Base-by-base conservation (phyloP, 2,329 filamentous ascomycete species). In the Verticillium nubilum region DNA sequence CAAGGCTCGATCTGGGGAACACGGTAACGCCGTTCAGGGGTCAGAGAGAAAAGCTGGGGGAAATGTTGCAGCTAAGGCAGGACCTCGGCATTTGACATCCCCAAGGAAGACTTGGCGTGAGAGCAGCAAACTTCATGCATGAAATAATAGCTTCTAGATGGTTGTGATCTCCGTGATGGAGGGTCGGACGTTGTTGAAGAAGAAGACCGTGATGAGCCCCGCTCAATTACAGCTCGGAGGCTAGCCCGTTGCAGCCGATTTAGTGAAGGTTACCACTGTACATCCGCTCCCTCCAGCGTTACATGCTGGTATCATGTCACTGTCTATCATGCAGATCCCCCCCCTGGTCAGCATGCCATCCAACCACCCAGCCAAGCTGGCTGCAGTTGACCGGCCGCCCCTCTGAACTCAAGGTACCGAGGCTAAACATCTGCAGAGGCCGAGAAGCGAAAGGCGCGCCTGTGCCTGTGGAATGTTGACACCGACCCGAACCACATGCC, bases 401-500 rank as follows among this genome's bases (percentile, higher is more conserved):
- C 58, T 54, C 13, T 15, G 4, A 12, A 37, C 42, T 27, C 47
- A 59, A 60, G 57, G 61, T 58, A 58, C 61, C 61, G 61, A 63
- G 61, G 61, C 61, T 63, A 63, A 63, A 63, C 33, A 56, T 52
- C 57, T 52, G 55, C 58, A 58, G 57, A 33, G 60, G 56, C 61
- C 60, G 58, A 63, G 61, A 63, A 62, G 58, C 61, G 60, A 53
- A 61, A 56, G 31, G n/a, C n/a, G n/a, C n/a, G n/a, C n/a, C n/a
- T 52, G 54, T 63, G 60, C 58, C 55, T 57, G 54, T 58, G 54
- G 35, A 42, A 35, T 27, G 23, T 52, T 28, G 56, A 25, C 28
- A 28, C 28, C 31, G n/a, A 31, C 56, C 59, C 52, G 42, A 42
- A 60, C 60, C 61, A 62, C 61, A 63, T 63, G 60, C 60, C 61